Evolutionary conservation across 768 basidiomycete species (phyloP).

Genomic region (Chalciporus sphaerocephalus): DNA sequence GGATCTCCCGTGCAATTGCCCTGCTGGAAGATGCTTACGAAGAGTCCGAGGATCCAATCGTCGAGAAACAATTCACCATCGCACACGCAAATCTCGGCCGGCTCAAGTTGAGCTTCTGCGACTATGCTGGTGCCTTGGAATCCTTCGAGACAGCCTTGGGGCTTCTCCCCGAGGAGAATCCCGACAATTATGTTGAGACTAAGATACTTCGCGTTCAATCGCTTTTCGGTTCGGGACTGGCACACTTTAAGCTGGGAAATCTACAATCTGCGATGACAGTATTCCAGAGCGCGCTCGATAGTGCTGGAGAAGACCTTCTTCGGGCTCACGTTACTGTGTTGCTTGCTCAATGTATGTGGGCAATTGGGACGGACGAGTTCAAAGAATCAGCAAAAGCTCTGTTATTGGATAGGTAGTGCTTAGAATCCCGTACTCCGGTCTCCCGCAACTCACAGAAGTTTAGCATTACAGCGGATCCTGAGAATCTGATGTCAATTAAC

Average conservation of each 20-base stretch:
- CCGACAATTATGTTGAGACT: constrained; percentile 31
- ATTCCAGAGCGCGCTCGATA: constrained; percentile 65
- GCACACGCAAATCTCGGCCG: constrained; percentile 82
- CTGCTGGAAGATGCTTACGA: constrained; percentile 89
- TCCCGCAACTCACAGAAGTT: constrained; percentile 12
- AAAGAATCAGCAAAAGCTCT: constrained; percentile 73
- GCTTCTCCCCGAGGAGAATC: constrained; percentile 52
- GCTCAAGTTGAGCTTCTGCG: constrained; percentile 54
- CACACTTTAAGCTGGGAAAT: constrained; percentile 61
- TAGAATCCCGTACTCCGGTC: not conserved
- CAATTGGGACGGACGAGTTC: constrained; percentile 68
- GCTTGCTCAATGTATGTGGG: constrained; percentile 87
- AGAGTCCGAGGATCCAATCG: constrained; percentile 69
- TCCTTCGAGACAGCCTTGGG: constrained; percentile 72
- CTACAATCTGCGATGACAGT: constrained; percentile 56
- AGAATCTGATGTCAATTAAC: constrained; percentile 77
- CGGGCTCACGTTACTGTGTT: constrained; percentile 70
- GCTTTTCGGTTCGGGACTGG: constrained; percentile 68
- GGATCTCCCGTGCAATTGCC: constrained; percentile 57
- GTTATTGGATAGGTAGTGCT: constrained; percentile 74
- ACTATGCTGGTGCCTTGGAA: constrained; percentile 58
- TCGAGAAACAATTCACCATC: constrained; percentile 76
- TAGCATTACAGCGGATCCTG: constrained; percentile 75
- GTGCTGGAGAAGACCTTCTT: constrained; percentile 47
- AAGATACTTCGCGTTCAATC: constrained; percentile 54